Evolutionary conservation across 1,284 basidiomycete genomes (phyloP).

Genomic region (Trametes sp.): DNA sequence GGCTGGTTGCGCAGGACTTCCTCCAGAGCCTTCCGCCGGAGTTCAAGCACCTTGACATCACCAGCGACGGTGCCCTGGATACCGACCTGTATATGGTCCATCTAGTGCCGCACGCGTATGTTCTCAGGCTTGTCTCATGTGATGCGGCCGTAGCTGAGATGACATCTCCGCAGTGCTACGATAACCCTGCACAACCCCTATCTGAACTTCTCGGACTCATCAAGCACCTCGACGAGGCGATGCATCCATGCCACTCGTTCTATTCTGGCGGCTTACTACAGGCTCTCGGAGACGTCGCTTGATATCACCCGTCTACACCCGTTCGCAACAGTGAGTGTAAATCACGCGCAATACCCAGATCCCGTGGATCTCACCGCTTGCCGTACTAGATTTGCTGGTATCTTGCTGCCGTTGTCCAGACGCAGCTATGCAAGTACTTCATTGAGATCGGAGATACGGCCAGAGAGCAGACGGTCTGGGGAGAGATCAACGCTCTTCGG

Average conservation of each 20-base stretch:
- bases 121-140: constrained; percentile 29
- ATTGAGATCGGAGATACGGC: constrained; percentile 77
- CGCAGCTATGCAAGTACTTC: constrained; percentile 84
- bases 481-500: constrained; percentile 84
- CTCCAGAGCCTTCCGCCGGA: constrained; percentile 70
- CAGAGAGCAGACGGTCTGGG: constrained; percentile 79
- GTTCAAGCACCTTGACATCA: constrained; percentile 68
- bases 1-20: constrained; percentile 70
- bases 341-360: neutral
- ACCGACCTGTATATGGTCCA: constrained; percentile 87
- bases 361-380: constrained; percentile 9
- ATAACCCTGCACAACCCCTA: constrained; percentile 86
- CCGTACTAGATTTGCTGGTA: constrained; percentile 82
- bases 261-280: constrained; percentile 77
- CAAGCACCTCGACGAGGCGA: constrained; percentile 68
- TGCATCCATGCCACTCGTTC: constrained; percentile 76
- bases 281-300: constrained; percentile 76
- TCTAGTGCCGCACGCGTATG: constrained; percentile 82
- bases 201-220: constrained; percentile 72
- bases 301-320: constrained; percentile 82
- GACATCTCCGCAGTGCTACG: constrained; percentile 60
- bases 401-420: constrained; percentile 82
- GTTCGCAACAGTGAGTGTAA: constrained; percentile 70
- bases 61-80: constrained; percentile 67
- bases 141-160: neutral